These are phyloP conservation scores for Neopestalotiopsis rosae DNA, from an alignment of 2,329 filamentous ascomycete genomes.

Conservation along the genomic window DNA sequence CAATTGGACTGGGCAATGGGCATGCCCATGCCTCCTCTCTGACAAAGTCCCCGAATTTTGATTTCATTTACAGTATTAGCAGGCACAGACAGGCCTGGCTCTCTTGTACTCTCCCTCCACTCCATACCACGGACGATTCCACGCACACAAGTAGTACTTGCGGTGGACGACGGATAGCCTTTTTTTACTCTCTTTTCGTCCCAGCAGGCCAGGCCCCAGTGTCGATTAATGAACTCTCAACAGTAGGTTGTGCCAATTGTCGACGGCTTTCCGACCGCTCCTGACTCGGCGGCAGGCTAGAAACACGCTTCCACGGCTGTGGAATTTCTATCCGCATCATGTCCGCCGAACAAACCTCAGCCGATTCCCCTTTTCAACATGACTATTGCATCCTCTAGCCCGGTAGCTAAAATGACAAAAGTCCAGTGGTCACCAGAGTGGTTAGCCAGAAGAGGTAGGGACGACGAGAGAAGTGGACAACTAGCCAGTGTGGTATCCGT, in stretches of 20 bases:
- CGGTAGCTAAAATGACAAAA: neutral
- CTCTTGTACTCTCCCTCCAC: neutral
- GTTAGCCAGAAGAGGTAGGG: neutral
- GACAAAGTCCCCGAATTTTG: constrained; percentile 8
- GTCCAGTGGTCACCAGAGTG: constrained; percentile 1
- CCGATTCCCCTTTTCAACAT: neutral
- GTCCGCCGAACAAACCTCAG: neutral
- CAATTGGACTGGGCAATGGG: neutral
- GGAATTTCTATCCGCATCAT: constrained; percentile 6
- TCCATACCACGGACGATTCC: neutral
- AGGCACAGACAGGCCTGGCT: neutral
- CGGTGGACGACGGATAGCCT: neutral
- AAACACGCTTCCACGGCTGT: constrained; percentile 8
- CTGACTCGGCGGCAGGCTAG: constrained; percentile 8
- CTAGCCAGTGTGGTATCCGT: neutral
- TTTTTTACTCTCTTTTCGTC: neutral
- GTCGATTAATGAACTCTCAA: constrained; percentile 7
- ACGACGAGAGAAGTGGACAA: neutral
- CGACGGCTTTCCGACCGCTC: neutral
- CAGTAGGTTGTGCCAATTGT: neutral
- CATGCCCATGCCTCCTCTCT: neutral
- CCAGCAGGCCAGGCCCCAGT: neutral
- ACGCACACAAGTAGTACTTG: constrained; percentile 1
- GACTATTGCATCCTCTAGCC: constrained; percentile 1
- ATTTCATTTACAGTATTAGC: constrained; percentile 6